Percentiles rank a stretch among this genome's conserved stretches.
phyloP scores from a whole-genome alignment of 306 rosid genomes.

The Spatholobus suberectus region DNA sequence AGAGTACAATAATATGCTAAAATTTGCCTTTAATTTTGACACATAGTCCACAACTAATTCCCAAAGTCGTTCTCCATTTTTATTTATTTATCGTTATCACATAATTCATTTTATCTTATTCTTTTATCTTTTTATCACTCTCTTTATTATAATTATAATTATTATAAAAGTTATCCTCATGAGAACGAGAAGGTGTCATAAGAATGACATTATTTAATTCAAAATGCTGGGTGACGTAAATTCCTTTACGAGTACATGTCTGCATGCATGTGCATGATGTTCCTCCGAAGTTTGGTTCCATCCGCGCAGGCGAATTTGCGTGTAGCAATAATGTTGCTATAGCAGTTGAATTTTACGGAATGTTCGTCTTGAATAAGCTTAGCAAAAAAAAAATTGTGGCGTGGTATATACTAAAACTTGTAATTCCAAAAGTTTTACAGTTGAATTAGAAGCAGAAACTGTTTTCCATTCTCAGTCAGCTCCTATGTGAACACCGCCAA shows the following conservation, averaged over 20 bases:
- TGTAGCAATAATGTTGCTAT: neutral
- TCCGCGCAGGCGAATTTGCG: neutral
- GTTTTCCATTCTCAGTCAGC: neutral
- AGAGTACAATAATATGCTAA: too few species aligned
- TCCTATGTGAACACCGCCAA: neutral
- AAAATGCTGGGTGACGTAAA: neutral
- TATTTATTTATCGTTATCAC: too few species aligned
- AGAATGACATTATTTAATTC: neutral
- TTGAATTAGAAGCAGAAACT: neutral
- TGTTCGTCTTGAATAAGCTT: neutral
- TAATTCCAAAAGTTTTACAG: neutral
- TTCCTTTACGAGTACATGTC: neutral
- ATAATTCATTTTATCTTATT: too few species aligned
- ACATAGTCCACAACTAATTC: too few species aligned
- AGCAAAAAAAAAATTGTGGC: neutral
- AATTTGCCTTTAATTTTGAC: too few species aligned
- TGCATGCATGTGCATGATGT: constrained; percentile 22
- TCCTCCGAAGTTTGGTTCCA: neutral
- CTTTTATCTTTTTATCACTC: too few species aligned
- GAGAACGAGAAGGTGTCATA: neutral
- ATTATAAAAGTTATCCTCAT: too few species aligned
- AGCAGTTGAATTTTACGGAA: neutral
- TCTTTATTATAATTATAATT: too few species aligned
- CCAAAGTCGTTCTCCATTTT: too few species aligned
- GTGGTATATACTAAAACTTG: neutral